Conservation (phyloP, 129 eudicot genomes). For the Cynara cardunculus region DNA sequence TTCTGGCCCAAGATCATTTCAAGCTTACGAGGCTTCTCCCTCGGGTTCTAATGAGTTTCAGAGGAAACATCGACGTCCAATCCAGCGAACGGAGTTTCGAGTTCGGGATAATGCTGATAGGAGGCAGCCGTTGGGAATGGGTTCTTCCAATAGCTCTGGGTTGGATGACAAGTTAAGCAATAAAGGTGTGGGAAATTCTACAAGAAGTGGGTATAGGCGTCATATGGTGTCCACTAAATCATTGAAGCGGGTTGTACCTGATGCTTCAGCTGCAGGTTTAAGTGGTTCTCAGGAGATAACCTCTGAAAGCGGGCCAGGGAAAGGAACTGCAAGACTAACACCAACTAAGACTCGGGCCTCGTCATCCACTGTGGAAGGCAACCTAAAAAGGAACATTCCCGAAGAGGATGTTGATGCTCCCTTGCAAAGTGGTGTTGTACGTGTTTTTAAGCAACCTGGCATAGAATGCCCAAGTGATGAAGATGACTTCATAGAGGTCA, state of each 20-base stretch:
- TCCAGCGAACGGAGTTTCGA: conserved; percentile 81
- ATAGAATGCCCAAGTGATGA: conserved; percentile 93
- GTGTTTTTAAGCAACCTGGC: conserved; percentile 73
- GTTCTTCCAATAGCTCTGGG: conserved; percentile 29
- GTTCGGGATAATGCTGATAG: conserved; percentile 55
- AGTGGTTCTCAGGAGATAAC: conserved; percentile 33
- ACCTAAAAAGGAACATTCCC: conserved; percentile 55
- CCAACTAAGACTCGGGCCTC: conserved; percentile 24
- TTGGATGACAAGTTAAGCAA: conserved; percentile 42
- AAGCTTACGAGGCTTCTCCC: conserved; percentile 35
- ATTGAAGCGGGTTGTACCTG: conserved; percentile 45
- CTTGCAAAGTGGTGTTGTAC: conserved; percentile 90
- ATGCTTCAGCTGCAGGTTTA: conserved; percentile 22
- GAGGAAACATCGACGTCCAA: conserved; percentile 58
- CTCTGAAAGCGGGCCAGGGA: conserved; percentile 36
- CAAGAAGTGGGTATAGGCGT: conserved; percentile 58
- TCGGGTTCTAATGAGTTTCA: conserved; percentile 49
- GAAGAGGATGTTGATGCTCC: conserved; percentile 92
- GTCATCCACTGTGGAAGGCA: conserved; percentile 45
- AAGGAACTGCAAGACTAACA: conserved; percentile 32
- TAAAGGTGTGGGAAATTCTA: conserved; percentile 29
- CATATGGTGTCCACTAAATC: conserved; percentile 33
- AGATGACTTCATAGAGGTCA: conserved; percentile 93
- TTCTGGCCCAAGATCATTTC: conserved; percentile 45
- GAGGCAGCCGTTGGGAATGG: conserved; percentile 29